A percentile compares a stretch with the other conserved stretches of the same genome.
Conservation (phyloP, 1,284 basidiomycete genomes). For the Cutaneotrichosporon curvatum region DNA sequence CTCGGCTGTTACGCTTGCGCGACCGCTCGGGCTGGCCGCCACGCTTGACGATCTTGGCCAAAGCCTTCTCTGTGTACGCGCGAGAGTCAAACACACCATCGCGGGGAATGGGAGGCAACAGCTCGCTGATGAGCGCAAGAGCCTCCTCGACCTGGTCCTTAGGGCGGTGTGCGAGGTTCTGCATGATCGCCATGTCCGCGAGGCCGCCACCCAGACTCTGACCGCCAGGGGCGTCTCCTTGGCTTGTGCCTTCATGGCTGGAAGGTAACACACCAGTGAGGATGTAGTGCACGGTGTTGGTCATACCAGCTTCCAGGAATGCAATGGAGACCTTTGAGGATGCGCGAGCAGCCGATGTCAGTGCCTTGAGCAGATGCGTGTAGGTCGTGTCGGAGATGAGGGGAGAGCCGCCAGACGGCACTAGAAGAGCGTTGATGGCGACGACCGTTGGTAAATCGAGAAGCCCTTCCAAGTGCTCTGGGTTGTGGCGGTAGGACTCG, state of each 20-base stretch:
- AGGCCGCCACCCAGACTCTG: slow-evolving; percentile 76
- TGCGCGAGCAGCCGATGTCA: slow-evolving; percentile 75
- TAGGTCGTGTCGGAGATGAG: slow-evolving; percentile 77
- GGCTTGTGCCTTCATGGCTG: slow-evolving; percentile 53
- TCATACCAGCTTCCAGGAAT: slow-evolving; percentile 81
- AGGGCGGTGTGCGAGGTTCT: slow-evolving; percentile 89
- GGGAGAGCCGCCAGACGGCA: slow-evolving; percentile 78
- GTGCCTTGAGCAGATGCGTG: slow-evolving; percentile 74
- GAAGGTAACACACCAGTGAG: slow-evolving; percentile 83
- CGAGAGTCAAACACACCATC: slow-evolving; percentile 93
- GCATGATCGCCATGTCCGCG: slow-evolving; percentile 94
- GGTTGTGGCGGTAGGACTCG: slow-evolving; percentile 78
- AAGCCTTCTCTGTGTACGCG: slow-evolving; percentile 76
- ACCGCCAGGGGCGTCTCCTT: slow-evolving; percentile 53
- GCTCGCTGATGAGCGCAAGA: slow-evolving; percentile 73
- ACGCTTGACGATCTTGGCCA: slow-evolving; percentile 47
- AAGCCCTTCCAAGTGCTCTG: slow-evolving; percentile 75
- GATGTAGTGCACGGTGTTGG: slow-evolving; percentile 84
- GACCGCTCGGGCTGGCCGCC: slow-evolving; percentile 18
- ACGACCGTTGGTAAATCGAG: slow-evolving; percentile 74
- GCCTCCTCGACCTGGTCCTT: slow-evolving; percentile 96
- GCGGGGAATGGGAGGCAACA: slow-evolving; percentile 77
- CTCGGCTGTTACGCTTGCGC: slow-evolving; percentile 3
- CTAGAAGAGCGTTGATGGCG: slow-evolving; percentile 73
- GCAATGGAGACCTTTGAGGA: slow-evolving; percentile 78